Evolutionary conservation across 805 yeast genomes (phyloP).

Genomic region (Nakazawaea ernobii): DNA sequence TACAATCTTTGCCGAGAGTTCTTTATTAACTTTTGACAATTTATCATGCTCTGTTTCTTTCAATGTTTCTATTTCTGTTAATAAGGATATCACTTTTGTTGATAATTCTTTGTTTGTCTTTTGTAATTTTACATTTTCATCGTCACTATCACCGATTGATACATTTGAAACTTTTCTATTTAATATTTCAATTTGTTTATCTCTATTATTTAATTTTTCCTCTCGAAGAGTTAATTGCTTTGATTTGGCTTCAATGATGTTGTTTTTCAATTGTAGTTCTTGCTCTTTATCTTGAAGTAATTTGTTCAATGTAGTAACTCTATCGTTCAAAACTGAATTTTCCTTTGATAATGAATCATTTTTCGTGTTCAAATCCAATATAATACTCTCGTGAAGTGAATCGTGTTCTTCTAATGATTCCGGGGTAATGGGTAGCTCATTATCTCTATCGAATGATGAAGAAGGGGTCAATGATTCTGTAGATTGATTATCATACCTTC

Average conservation of each 20-base stretch:
- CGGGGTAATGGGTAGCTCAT: conserved; percentile 8
- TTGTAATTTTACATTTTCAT: not conserved
- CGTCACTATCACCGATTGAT: not conserved
- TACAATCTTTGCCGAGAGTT: not conserved
- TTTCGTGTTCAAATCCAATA: not conserved
- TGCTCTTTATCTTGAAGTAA: conserved; percentile 4
- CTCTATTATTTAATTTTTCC: conserved; percentile 8
- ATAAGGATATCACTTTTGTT: not conserved
- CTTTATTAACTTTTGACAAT: not conserved
- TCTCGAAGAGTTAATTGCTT: conserved; percentile 8
- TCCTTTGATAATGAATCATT: not conserved
- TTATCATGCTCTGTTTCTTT: not conserved
- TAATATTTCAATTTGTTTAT: conserved; percentile 6
- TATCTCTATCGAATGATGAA: not conserved
- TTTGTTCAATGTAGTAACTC: not conserved
- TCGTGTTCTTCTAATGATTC: conserved; percentile 2
- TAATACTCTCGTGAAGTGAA: not conserved
- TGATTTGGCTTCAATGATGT: conserved; percentile 7
- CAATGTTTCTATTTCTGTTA: not conserved
- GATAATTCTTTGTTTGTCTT: not conserved
- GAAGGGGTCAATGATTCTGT: not conserved
- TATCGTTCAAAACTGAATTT: not conserved
- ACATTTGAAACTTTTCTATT: not conserved
- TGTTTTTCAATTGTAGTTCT: conserved; percentile 7
- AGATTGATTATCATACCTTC: not conserved